phyloP scores from a whole-genome alignment of 441 rosid genomes.

The Populus trichocarpa region DNA sequence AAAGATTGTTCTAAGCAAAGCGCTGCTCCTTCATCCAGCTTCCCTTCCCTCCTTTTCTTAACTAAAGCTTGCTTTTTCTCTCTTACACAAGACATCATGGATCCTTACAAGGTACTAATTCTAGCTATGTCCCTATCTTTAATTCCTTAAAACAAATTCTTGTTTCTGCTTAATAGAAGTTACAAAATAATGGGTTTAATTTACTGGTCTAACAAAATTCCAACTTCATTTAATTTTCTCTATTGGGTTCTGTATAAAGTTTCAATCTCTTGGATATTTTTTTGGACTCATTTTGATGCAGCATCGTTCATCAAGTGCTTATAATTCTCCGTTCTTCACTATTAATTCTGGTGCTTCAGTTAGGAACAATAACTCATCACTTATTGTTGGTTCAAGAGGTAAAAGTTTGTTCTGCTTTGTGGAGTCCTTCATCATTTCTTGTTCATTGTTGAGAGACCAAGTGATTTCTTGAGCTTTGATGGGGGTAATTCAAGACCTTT shows the following conservation, averaged over 20 bases:
- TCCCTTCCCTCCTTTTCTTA: not conserved
- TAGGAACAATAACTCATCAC: constrained; percentile 74
- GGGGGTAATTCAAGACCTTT: no score
- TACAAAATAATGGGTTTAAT: no score
- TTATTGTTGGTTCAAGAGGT: constrained; percentile 90
- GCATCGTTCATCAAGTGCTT: constrained; percentile 77
- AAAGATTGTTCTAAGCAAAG: not conserved
- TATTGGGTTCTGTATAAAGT: not conserved
- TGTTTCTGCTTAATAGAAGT: not conserved
- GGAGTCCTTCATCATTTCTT: no score
- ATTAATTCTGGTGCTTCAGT: constrained; percentile 86
- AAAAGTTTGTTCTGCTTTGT: not conserved
- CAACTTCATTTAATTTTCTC: not conserved
- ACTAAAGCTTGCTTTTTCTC: not conserved
- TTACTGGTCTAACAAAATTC: no score
- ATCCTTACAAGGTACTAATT: constrained; percentile 65
- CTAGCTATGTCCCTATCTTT: not conserved
- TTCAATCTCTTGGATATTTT: no score
- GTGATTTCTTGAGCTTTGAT: no score
- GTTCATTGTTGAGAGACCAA: no score
- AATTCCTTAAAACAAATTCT: not conserved
- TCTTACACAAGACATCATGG: constrained; percentile 38
- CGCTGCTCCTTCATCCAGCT: not conserved
- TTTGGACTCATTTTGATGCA: constrained; percentile 24
- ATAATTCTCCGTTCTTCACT: constrained; percentile 65